Evolutionary conservation across 1,139 yeast genomes (phyloP).

Genomic region (Suhomyces ambrosiae): DNA sequence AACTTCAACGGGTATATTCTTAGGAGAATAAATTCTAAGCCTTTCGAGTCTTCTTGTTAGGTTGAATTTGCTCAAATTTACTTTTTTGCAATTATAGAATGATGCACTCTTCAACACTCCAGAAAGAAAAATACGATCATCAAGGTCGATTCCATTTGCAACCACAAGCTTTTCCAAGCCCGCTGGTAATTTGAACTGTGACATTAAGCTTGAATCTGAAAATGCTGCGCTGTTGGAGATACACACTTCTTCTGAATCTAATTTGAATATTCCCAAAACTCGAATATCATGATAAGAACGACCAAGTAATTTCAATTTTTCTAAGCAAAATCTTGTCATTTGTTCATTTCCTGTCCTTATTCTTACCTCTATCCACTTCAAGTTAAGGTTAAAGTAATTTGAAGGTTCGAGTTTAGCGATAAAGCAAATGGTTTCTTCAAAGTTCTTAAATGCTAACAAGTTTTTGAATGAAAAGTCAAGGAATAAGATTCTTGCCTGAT

Average conservation of each 20-base stretch:
- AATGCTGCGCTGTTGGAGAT: neutral
- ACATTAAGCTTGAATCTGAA: neutral
- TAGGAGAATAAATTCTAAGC: slow-evolving; percentile 11
- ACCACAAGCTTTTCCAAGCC: slow-evolving; percentile 14
- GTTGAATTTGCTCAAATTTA: slow-evolving; percentile 18
- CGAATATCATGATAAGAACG: slow-evolving; percentile 12
- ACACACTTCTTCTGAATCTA: slow-evolving; percentile 9
- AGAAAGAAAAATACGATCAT: slow-evolving; percentile 14
- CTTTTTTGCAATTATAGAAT: slow-evolving; percentile 11
- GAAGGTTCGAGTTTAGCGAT: slow-evolving; percentile 6
- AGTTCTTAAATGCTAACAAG: slow-evolving; percentile 9
- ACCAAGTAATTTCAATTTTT: slow-evolving; percentile 10
- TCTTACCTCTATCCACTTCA: slow-evolving; percentile 13
- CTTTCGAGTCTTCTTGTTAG: slow-evolving; percentile 15
- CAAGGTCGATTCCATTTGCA: slow-evolving; percentile 16
- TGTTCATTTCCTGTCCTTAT: slow-evolving; percentile 9
- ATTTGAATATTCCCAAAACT: slow-evolving; percentile 15
- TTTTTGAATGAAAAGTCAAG: slow-evolving; percentile 13
- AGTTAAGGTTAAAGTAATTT: slow-evolving; percentile 6
- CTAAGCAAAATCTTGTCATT: slow-evolving; percentile 11
- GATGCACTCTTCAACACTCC: slow-evolving; percentile 13
- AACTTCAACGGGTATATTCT: slow-evolving; percentile 10
- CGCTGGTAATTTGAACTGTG: slow-evolving; percentile 11
- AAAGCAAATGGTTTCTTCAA: slow-evolving; percentile 10
- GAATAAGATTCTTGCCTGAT: slow-evolving; percentile 8